Percentiles rank a stretch among this genome's conserved stretches.
Conservation (phyloP, 2,329 filamentous ascomycete species). For the Aspergillus costaricaensis region DNA sequence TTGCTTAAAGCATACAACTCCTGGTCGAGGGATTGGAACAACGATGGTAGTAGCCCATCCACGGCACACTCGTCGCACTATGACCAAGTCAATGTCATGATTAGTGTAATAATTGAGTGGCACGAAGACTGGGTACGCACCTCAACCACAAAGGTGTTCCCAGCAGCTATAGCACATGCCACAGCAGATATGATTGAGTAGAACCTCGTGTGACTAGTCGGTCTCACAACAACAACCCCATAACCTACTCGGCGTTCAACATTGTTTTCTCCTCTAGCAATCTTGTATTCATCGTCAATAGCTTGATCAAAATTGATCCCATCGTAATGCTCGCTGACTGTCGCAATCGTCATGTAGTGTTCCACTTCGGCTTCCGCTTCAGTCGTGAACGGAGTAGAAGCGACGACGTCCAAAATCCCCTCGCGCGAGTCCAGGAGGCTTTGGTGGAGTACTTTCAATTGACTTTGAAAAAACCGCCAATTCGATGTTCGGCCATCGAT, state of each 20-base stretch:
- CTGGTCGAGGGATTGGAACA: background rate
- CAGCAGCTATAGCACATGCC: background rate
- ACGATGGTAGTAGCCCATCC: background rate
- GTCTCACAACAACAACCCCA: background rate
- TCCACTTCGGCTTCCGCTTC: background rate
- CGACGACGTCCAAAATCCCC: background rate
- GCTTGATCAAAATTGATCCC: background rate
- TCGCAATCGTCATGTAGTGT: background rate
- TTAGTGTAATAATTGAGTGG: no score
- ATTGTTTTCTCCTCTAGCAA: background rate
- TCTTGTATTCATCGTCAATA: background rate
- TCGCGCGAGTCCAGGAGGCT: background rate
- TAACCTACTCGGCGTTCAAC: background rate
- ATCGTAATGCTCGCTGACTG: background rate
- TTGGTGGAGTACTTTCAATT: background rate
- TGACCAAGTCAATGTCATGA: no score
- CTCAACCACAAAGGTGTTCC: background rate
- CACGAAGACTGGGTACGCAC: background rate
- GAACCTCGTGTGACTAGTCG: background rate
- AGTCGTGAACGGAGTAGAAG: background rate
- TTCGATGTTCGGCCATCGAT: background rate
- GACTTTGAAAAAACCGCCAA: background rate
- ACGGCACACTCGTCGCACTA: background rate
- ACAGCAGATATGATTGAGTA: background rate
- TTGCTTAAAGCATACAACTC: background rate